These are phyloP conservation scores for Dillenia suffruticosa DNA, from an alignment of 164 flowering plant genomes.

Conservation along the genomic window DNA sequence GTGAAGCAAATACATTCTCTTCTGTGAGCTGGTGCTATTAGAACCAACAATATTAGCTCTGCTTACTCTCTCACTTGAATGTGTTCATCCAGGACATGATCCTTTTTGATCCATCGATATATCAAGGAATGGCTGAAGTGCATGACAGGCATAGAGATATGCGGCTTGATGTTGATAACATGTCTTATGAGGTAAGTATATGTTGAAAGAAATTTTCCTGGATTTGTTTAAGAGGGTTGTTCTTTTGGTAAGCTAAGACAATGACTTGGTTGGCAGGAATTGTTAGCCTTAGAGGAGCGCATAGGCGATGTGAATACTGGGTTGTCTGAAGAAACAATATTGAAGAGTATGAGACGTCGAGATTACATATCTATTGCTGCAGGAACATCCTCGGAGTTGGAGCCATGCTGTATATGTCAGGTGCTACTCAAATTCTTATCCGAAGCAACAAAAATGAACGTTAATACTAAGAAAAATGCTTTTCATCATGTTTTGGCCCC, in stretches of 20 bases:
- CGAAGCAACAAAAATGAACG: too few species aligned
- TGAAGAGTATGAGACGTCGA: slow-evolving; percentile 45
- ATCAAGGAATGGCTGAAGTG: slow-evolving; percentile 40
- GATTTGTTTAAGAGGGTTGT: slow-evolving; percentile 3
- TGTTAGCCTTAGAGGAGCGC: slow-evolving; percentile 81
- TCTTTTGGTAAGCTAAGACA: neutral
- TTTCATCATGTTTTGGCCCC: too few species aligned
- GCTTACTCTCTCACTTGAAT: slow-evolving; percentile 1
- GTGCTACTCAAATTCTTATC: slow-evolving; percentile 22
- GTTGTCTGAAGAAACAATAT: slow-evolving; percentile 54
- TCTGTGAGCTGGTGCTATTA: neutral
- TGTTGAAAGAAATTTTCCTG: neutral
- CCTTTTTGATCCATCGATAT: slow-evolving; percentile 43
- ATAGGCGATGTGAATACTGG: slow-evolving; percentile 88
- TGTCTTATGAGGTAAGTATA: slow-evolving; percentile 66
- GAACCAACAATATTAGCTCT: neutral
- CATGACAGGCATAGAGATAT: slow-evolving; percentile 63
- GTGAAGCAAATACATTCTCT: neutral
- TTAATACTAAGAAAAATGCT: too few species aligned
- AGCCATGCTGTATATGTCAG: slow-evolving; percentile 88
- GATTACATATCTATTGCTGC: slow-evolving; percentile 17
- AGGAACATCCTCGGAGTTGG: slow-evolving; percentile 31
- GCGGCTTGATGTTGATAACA: slow-evolving; percentile 65
- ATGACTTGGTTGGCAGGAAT: slow-evolving; percentile 41
- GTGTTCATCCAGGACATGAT: slow-evolving; percentile 37